Base-by-base conservation (phyloP, 192 early-diverging fungal species). In the Umbelopsis vinacea region DNA sequence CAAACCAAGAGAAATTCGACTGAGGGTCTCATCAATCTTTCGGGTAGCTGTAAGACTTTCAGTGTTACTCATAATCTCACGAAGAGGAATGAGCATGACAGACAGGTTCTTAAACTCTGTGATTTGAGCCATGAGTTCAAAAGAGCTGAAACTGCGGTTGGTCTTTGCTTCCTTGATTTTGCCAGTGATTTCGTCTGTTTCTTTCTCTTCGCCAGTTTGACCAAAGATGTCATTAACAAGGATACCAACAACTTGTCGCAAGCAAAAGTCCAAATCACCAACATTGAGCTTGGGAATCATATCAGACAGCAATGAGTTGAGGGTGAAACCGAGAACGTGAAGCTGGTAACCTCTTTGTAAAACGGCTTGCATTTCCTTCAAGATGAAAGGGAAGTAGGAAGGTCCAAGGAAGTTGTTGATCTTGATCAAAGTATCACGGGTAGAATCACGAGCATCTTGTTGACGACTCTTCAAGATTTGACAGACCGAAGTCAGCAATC, bases 181-280 rank as follows among this genome's bases (percentile, higher is more conserved):
- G 26, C 89, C 90, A 15, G 87, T 91, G 74, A 97, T 92, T 70
- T 95, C 98, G 71, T 93, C 88, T 0, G 92, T 87, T 68, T 98
- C 94, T 74, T 96, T 93, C 72, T 99, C 98, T 71, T 90, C 84
- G 33, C 91, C 95, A 26, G 90, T 81, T 38, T 90, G 85, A 3
- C 98, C 98, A 88, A 99, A 99, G 37, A 99, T 88, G 75, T 99
- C 98, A 73, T 92, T 88, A 7, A 94, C 78, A 19, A 96, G 78
- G 23, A 99, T 87, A 29, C 85, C 76, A 3, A 93, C 84, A 40
- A 98, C 77, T 17, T 82, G 82, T 46, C 85, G 85, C 15, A 96
- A 74, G 52, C 94, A 93, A 60, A 89, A 86, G 77, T 99, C 96
- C 24, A 98, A 75, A 5, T 88, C 86, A 26, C 93, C 94, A 2